phyloP scores from a whole-genome alignment of 169 alveolate species.

The Plasmodium relictum region DNA sequence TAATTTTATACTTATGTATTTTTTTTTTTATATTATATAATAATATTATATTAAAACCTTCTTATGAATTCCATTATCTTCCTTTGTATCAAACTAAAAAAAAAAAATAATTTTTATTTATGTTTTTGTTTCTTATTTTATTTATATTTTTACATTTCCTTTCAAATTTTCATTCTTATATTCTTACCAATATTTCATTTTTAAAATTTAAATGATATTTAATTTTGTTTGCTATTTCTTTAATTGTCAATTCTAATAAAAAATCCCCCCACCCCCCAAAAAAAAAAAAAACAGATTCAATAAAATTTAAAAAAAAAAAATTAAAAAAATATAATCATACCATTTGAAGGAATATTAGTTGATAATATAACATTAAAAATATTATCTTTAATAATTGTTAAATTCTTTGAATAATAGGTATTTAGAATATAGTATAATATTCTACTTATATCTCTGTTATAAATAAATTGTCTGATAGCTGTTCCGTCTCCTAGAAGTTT shows the following conservation, averaged over 20 bases:
- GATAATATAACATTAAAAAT: conserved; percentile 63
- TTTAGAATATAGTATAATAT: conserved; percentile 65
- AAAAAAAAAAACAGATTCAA: neutral
- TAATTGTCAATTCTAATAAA: conserved; percentile 54
- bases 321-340: conserved; percentile 15
- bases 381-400: conserved; percentile 67
- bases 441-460: conserved; percentile 51
- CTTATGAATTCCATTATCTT: conserved; percentile 72
- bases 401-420: conserved; percentile 46
- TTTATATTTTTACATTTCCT: neutral
- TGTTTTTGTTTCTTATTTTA: neutral
- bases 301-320: neutral
- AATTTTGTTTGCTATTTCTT: conserved; percentile 59
- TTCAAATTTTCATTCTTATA: neutral
- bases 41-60: conserved; percentile 55
- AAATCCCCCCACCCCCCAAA: neutral
- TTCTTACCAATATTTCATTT: conserved; percentile 59
- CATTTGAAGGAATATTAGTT: conserved; percentile 73
- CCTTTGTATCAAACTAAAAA: conserved; percentile 46
- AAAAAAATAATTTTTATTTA: neutral
- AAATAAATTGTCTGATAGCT: conserved; percentile 62
- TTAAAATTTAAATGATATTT: conserved; percentile 46
- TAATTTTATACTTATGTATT: neutral
- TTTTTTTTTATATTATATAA: neutral
- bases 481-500: conserved; percentile 66